Evolutionary conservation across 176 grass and related monocot genomes (phyloP), one percentile per base, ranked within the genome.

Genomic region (Oryza nivara): DNA sequence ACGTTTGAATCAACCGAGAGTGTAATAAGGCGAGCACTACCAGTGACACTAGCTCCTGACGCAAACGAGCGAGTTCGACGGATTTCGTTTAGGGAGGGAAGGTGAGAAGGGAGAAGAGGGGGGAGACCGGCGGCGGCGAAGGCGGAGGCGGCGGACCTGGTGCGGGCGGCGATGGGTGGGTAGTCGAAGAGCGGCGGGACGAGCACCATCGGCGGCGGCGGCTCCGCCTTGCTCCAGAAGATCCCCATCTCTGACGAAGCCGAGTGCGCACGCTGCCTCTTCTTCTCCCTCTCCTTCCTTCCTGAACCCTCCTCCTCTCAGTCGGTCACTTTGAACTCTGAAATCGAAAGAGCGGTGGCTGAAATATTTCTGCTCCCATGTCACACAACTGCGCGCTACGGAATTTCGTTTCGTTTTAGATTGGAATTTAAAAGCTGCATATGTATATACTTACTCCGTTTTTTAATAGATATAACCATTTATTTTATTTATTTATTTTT

Each of bases 171-270:
- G 65, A 98, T 72, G 17, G 96, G 93, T 80, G 96, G 96, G 91
- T 95, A 98, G 64, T 95, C 96, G 85, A 98, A 98, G 87, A 98
- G 79, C 22, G 96, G 96, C 77, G 96, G 96, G 73, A 95, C 96
- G 30, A 98, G 88, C 83, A 98, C 96, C 89, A 98, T 86, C 17
- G 96, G 96, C 83, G 94, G 94, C 70, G 92, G 91, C 17, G 89
- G 89, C 64, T 98, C 96, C 67, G 73, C 22, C 60, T 83, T 86
- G 68, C 78, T 90, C 67, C 41, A 83, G 60, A 83, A 73, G 49
- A 56, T 78, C 20, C 88, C 88, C 88, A 86, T 90, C 74, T 47
- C 72, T 5, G 45, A 64, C n/a, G 58, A 45, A 54, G 61, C 36
- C 11, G 28, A 58, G 35, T 7, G 26, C 34, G 35, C 16, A 19